Conservation (phyloP, 192 early-diverging fungal genomes). For the Entomortierella parvispora region DNA sequence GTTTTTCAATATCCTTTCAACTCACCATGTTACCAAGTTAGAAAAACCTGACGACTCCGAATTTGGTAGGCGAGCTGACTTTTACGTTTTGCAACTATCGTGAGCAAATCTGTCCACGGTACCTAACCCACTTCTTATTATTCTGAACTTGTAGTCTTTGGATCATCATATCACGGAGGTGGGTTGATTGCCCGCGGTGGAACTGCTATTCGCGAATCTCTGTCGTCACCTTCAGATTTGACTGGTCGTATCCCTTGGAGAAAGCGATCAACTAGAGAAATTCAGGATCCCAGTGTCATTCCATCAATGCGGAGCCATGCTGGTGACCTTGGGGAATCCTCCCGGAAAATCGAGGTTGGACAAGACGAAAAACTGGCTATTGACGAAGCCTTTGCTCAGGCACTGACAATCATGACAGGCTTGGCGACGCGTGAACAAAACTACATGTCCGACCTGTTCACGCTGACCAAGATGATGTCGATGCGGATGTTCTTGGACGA, state of each 20-base stretch:
- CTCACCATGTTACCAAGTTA: slow-evolving; percentile 41
- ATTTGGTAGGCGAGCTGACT: slow-evolving; percentile 32
- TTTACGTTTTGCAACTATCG: too few species aligned
- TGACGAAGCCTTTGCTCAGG: slow-evolving; percentile 67
- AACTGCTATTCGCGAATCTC: slow-evolving; percentile 40
- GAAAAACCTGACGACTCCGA: slow-evolving; percentile 55
- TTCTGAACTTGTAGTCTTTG: slow-evolving; percentile 26
- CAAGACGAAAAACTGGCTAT: slow-evolving; percentile 58
- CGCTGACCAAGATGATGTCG: slow-evolving; percentile 62
- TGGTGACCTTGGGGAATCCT: slow-evolving; percentile 28
- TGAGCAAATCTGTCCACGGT: too few species aligned
- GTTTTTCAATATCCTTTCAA: slow-evolving; percentile 45
- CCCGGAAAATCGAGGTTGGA: slow-evolving; percentile 42
- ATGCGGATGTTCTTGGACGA: slow-evolving; percentile 60
- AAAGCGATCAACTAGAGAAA: slow-evolving; percentile 34
- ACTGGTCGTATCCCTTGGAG: slow-evolving; percentile 42
- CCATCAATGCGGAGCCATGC: slow-evolving; percentile 11
- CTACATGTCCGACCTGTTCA: slow-evolving; percentile 89
- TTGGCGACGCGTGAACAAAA: slow-evolving; percentile 90
- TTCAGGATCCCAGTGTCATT: slow-evolving; percentile 28
- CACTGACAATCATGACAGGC: slow-evolving; percentile 68
- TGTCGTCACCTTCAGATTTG: slow-evolving; percentile 43
- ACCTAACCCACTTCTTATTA: not conserved
- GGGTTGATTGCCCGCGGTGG: slow-evolving; percentile 41
- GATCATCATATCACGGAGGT: slow-evolving; percentile 38